phyloP scores from a whole-genome alignment of 2,329 filamentous ascomycete genomes.

The Alternaria metachromatica region DNA sequence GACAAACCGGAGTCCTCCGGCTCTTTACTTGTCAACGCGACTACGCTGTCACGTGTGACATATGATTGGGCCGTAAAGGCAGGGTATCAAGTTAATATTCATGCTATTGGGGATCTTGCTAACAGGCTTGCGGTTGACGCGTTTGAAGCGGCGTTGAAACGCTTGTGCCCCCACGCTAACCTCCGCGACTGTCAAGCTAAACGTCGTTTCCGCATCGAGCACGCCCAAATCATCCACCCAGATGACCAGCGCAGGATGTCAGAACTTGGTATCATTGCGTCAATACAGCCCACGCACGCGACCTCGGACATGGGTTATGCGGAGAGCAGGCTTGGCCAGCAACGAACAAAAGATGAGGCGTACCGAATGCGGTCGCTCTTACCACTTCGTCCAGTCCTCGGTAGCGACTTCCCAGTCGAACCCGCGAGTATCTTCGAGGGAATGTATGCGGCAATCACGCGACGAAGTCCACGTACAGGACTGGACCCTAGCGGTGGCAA shows the following conservation, averaged over 20 bases:
- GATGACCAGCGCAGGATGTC: constrained; percentile 67
- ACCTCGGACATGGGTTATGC: constrained; percentile 76
- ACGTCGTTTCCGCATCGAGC: constrained; percentile 71
- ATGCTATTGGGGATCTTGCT: constrained; percentile 74
- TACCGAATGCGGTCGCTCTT: constrained; percentile 72
- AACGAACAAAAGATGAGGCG: constrained; percentile 63
- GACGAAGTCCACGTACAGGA: constrained; percentile 62
- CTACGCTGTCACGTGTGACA: constrained; percentile 61
- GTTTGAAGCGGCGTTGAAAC: constrained; percentile 63
- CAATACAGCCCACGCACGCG: constrained; percentile 74
- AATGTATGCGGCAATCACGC: constrained; percentile 71
- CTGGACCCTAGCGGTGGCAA: constrained; percentile 53
- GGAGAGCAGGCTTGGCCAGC: constrained; percentile 63
- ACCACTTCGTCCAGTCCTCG: constrained; percentile 62
- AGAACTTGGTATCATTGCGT: constrained; percentile 68
- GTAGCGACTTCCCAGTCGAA: constrained; percentile 76
- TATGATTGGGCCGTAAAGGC: constrained; percentile 62
- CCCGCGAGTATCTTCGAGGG: constrained; percentile 71
- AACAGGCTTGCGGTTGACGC: constrained; percentile 70
- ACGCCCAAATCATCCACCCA: constrained; percentile 73
- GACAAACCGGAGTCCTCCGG: constrained; percentile 68
- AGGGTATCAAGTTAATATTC: constrained; percentile 74
- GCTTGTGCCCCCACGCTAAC: constrained; percentile 56
- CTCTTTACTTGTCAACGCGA: constrained; percentile 71
- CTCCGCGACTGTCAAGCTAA: constrained; percentile 59